Conservation (phyloP, 495 filamentous ascomycete species). For the Hypoxylon rickii region DNA sequence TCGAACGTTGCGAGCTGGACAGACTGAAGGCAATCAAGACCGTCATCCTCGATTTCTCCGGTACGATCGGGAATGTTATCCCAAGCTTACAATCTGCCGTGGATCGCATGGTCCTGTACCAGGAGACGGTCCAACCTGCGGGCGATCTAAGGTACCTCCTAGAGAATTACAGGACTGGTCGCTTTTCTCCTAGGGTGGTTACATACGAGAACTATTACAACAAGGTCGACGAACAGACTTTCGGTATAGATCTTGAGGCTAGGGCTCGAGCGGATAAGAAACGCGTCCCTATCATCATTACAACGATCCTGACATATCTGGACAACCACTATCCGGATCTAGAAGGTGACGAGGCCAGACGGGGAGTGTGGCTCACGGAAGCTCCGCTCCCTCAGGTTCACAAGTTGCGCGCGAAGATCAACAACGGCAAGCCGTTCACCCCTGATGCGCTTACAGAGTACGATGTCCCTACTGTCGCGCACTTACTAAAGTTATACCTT, state of each 20-base stretch:
- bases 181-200: conserved; percentile 87
- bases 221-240: conserved; percentile 95
- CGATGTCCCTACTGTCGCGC: conserved; percentile 91
- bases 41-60: conserved; percentile 96
- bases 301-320: conserved; percentile 88
- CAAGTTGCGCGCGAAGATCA: conserved; percentile 77
- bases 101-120: conserved; percentile 98
- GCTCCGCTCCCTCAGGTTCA: conserved; percentile 86
- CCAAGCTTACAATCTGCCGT: conserved; percentile 92
- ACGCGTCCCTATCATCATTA: conserved; percentile 90
- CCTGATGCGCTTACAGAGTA: conserved; percentile 79
- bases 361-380: conserved; percentile 92
- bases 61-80: conserved; percentile 97
- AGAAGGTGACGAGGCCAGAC: conserved; percentile 92
- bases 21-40: conserved; percentile 97
- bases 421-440: conserved; percentile 84
- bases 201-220: conserved; percentile 99
- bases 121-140: conserved; percentile 93
- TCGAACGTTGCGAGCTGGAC: conserved; percentile 97
- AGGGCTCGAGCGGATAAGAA: conserved; percentile 91
- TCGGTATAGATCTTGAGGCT: conserved; percentile 95
- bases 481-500: conserved; percentile 91
- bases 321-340: conserved; percentile 97
- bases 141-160: conserved; percentile 93
- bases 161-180: conserved; percentile 97